Base-by-base conservation (phyloP, 1,284 basidiomycete species). In the Rhodotorula sp. region DNA sequence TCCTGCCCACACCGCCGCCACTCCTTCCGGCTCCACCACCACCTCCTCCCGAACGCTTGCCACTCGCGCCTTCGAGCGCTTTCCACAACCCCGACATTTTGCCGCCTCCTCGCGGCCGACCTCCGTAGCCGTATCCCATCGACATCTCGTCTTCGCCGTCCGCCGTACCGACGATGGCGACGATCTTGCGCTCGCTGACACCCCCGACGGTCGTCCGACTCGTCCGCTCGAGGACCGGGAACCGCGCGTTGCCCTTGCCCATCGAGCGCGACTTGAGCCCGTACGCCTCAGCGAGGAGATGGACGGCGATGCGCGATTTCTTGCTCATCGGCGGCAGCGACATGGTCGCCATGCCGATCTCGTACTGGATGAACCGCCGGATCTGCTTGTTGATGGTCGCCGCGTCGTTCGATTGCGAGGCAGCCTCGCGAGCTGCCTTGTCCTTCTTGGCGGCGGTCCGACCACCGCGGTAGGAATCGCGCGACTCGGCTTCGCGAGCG, bases 211-310 rank as follows among this genome's bases (percentile, higher is more conserved):
- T 65, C 18, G 64, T 76, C 56, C 51, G 63, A 18, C 58, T 57
- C 58, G 74, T 76, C 7, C 72, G 56, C 56, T 74, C 72, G 18
- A 76, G 66, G 1, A 76, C 72, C 0, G 74, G 74, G 78, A 82
- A 83, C 69, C 93, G 82, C 55, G 77, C 78, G 24, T 81, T 79
- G 1, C 88, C 91, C 17, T 84, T 83, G 0, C 91, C 91, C 71
- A 88, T 87, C 77, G 90, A 91, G 74, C 84, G 78, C 70, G 89
- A 92, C 81, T 88, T 89, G 79, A 96, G 73, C 30, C 84, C 85
- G 79, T 94, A 95, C 66, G 86, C 87, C 12, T 80, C 73, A 20
- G 91, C 91, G 73, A 95, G 81, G 78, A 91, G 85, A 78, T 96
- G 93, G 0, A 93, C 84, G 65, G 82, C 83, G 81, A 86, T 87